Evolutionary conservation across 2,329 filamentous ascomycete species (phyloP).

Genomic region (Lanzia echinophila): DNA sequence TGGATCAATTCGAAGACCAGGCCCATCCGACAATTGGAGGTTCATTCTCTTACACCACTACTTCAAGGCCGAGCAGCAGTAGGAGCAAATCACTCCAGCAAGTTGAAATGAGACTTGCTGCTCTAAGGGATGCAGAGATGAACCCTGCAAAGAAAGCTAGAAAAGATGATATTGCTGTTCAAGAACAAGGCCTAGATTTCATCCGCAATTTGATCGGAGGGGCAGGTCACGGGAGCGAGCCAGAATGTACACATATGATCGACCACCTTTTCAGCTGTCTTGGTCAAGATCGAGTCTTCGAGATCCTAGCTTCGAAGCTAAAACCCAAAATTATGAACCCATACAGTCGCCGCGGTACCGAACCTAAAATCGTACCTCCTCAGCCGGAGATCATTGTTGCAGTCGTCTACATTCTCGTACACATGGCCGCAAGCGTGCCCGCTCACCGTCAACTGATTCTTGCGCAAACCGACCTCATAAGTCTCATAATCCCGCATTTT

Average conservation of each 20-base stretch:
- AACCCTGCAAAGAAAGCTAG: conserved; percentile 61
- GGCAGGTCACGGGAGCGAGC: conserved; percentile 41
- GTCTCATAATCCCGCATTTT: conserved; percentile 66
- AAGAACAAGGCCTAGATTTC: conserved; percentile 86
- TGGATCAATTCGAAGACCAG: conserved; percentile 42
- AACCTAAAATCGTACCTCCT: conserved; percentile 48
- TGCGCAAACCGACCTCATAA: conserved; percentile 68
- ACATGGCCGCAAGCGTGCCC: conserved; percentile 77
- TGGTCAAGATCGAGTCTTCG: conserved; percentile 71
- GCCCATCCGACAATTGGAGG: conserved; percentile 19
- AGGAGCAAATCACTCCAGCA: conserved; percentile 37
- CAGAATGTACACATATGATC: conserved; percentile 65
- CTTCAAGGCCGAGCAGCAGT: conserved; percentile 23
- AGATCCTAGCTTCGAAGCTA: conserved; percentile 73
- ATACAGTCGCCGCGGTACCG: conserved; percentile 39
- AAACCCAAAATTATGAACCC: conserved; percentile 52
- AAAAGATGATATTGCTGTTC: conserved; percentile 74
- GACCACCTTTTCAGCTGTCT: conserved; percentile 74
- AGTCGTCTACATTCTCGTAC: conserved; percentile 76
- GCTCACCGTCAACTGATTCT: conserved; percentile 73
- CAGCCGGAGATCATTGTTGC: conserved; percentile 67
- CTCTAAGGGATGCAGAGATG: conserved; percentile 58
- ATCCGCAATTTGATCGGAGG: conserved; percentile 80
- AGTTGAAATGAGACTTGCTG: conserved; percentile 43
- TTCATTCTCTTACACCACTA: conserved; percentile 15